Percentiles rank a stretch among this genome's conserved stretches.
Evolutionary conservation across 2,329 filamentous ascomycete species (phyloP).

Genomic region (Helicocarpus griseus): DNA sequence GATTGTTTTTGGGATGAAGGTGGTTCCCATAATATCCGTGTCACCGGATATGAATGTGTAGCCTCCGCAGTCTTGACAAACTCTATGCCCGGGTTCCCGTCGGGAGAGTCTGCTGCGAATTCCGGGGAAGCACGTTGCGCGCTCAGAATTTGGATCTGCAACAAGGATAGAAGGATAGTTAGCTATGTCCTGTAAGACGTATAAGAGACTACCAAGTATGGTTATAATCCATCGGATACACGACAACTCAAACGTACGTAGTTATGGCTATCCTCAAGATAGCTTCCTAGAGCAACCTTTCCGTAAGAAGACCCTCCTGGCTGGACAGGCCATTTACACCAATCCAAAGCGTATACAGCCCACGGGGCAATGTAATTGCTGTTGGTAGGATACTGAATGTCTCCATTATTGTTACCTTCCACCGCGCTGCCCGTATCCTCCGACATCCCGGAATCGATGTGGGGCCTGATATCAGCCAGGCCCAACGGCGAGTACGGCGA

Average conservation of each 20-base stretch:
- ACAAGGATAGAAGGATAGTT: no score
- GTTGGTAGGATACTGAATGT: slow-evolving; percentile 57
- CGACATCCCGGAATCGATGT: slow-evolving; percentile 69
- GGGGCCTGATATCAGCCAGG: slow-evolving; percentile 80
- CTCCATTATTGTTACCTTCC: slow-evolving; percentile 53
- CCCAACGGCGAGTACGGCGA: slow-evolving; percentile 79
- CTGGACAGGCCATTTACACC: slow-evolving; percentile 94
- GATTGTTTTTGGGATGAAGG: slow-evolving; percentile 91
- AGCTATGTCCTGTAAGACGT: background rate
- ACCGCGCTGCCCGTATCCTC: slow-evolving; percentile 55
- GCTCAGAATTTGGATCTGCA: slow-evolving; percentile 91
- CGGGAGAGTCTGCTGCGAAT: slow-evolving; percentile 49
- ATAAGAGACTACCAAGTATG: background rate
- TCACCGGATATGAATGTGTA: slow-evolving; percentile 95
- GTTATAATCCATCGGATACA: background rate
- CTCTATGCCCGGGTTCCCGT: slow-evolving; percentile 69
- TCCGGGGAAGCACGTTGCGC: slow-evolving; percentile 65
- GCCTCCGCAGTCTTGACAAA: slow-evolving; percentile 93
- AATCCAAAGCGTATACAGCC: slow-evolving; percentile 94
- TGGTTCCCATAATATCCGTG: slow-evolving; percentile 88
- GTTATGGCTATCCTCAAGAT: slow-evolving; percentile 95
- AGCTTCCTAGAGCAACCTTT: slow-evolving; percentile 91
- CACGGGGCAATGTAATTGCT: slow-evolving; percentile 92
- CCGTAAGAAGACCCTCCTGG: slow-evolving; percentile 59
- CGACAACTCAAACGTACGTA: slow-evolving; percentile 54